Base-by-base conservation (phyloP, 257 asterid species). In the Solanum ossicruentum region DNA sequence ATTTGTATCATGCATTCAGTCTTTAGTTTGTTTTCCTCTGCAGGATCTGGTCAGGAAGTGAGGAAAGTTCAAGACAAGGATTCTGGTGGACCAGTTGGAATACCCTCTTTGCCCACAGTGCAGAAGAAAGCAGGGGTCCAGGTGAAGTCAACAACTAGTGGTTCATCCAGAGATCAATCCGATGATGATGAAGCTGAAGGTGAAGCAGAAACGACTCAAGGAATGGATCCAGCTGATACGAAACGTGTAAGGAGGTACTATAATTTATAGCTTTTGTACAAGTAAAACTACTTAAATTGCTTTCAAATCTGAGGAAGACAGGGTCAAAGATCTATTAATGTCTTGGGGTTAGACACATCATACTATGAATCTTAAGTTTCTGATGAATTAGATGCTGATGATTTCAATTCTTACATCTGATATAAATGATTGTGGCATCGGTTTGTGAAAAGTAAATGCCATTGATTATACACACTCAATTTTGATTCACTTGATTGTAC, bases 171-270 rank as follows among this genome's bases (percentile, higher is more conserved):
- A 69, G 99, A 95, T 23, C 97, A 88, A 86, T 93, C 98, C 0
- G 94, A 97, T 89, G 98, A 97, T 72, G 99, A 95, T 86, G 99
- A 97, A 75, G 91, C 86, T 52, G 98, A 96, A 79, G 98, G 95
- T 85, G 99, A 95, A 88, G 88, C 87, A 83, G 98, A 94, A 84
- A 85, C 89, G 82, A 89, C 90, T 88, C 92, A 90, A 56, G 93
- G 90, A 81, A 87, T 43, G 91, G 92, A 90, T 72, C 94, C 97
- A 67, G 60, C 96, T 28, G 94, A 95, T 91, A 93, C 92, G 57
- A 97, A 94, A 88, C 98, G 98, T 36, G 85, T 92, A 89, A 92
- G 99, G 89, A 97, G 99, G 99, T 97, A 90, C 63, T 89, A 20
- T 54, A 69, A 32, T n/a, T 85, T 77, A n/a, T 54, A 81, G 54